Evolutionary conservation across 2,329 filamentous ascomycete genomes (phyloP).

Genomic region (Cladosporium colombiae): DNA sequence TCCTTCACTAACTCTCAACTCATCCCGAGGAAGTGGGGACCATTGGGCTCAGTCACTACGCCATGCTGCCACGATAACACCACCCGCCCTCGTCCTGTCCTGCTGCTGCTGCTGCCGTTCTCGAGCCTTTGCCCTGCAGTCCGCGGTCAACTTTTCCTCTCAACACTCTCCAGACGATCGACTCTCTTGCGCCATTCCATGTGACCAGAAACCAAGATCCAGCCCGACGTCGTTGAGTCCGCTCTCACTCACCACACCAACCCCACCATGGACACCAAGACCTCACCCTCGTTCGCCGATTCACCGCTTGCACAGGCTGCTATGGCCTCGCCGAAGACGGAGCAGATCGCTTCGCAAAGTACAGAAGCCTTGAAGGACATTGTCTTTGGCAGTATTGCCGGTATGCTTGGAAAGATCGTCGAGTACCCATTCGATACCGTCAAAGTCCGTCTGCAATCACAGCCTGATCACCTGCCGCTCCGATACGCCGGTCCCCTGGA

Average conservation of each 20-base stretch:
- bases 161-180: neutral
- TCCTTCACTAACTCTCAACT: constrained; percentile 5
- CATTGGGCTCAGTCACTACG: constrained; percentile 15
- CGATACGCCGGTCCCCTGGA: constrained; percentile 85
- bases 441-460: constrained; percentile 96
- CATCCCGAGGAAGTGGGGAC: constrained; percentile 17
- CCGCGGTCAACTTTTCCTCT: neutral
- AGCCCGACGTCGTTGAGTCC: neutral
- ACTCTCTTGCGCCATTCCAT: constrained; percentile 13
- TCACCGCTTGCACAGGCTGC: constrained; percentile 15
- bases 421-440: constrained; percentile 99
- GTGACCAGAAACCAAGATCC: constrained; percentile 17
- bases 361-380: constrained; percentile 81
- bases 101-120: neutral
- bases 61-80: constrained; percentile 40
- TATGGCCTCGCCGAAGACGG: constrained; percentile 10
- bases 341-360: constrained; percentile 43
- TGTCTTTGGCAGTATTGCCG: constrained; percentile 84
- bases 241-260: neutral
- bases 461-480: constrained; percentile 78
- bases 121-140: constrained; percentile 8
- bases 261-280: constrained; percentile 25
- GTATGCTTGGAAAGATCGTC: constrained; percentile 89
- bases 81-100: constrained; percentile 8
- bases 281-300: constrained; percentile 21